These are phyloP conservation scores for Globisporangium barbulae DNA, from an alignment of 352 stramenopile species.

Conservation along the genomic window DNA sequence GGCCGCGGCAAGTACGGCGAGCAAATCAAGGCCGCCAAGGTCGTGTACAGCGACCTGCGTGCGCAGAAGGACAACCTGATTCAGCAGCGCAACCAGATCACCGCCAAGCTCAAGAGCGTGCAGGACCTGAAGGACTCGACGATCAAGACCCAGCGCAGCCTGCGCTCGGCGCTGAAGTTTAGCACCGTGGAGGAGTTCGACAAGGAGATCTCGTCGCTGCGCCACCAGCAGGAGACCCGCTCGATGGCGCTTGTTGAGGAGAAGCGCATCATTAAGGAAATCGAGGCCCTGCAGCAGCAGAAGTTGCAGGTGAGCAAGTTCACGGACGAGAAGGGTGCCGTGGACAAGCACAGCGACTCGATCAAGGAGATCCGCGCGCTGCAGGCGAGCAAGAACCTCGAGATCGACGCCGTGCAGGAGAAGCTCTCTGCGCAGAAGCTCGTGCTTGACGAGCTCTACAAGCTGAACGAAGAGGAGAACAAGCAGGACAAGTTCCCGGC, in stretches of 20 bases:
- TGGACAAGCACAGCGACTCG: slow-evolving; percentile 79
- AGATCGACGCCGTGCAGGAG: slow-evolving; percentile 93
- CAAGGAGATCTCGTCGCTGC: slow-evolving; percentile 85
- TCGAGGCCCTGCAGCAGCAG: slow-evolving; percentile 88
- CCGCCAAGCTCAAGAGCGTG: slow-evolving; percentile 73
- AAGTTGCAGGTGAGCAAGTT: slow-evolving; percentile 89
- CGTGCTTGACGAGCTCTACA: slow-evolving; percentile 87
- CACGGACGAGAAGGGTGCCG: slow-evolving; percentile 70
- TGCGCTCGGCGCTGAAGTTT: slow-evolving; percentile 83
- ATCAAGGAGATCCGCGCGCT: slow-evolving; percentile 73
- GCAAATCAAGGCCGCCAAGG: slow-evolving; percentile 88
- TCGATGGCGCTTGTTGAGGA: slow-evolving; percentile 96
- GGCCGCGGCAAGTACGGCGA: slow-evolving; percentile 78
- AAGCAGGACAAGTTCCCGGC: slow-evolving; percentile 81
- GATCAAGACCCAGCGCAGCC: slow-evolving; percentile 62
- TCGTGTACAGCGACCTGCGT: slow-evolving; percentile 74
- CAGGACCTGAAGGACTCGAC: slow-evolving; percentile 82
- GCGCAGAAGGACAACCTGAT: slow-evolving; percentile 86
- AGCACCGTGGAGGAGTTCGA: slow-evolving; percentile 89
- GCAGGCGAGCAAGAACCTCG: slow-evolving; percentile 91
- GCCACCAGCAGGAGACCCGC: slow-evolving; percentile 92
- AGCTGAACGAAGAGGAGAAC: slow-evolving; percentile 89
- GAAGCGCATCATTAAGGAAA: slow-evolving; percentile 97
- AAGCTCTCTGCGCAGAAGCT: slow-evolving; percentile 89
- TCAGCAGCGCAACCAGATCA: slow-evolving; percentile 77